These are phyloP conservation scores for Orbilia oligospora DNA, from an alignment of 2,329 filamentous ascomycete species.

Conservation along the genomic window DNA sequence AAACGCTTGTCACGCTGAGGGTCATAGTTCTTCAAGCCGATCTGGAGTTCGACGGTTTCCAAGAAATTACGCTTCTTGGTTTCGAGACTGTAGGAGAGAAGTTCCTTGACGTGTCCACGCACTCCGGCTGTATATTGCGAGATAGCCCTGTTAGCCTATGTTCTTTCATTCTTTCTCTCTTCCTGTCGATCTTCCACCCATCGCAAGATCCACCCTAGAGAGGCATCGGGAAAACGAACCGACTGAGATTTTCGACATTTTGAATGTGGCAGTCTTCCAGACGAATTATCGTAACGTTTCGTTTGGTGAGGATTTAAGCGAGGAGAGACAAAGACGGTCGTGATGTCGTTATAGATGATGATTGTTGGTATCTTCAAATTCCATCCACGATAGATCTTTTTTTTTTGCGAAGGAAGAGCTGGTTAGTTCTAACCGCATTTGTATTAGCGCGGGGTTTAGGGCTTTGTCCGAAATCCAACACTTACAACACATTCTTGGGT, in stretches of 20 bases:
- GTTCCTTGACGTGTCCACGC: conserved; percentile 91
- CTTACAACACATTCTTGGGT: not conserved
- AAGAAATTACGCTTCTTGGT: conserved; percentile 99
- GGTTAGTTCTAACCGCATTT: not conserved
- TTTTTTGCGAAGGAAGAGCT: not conserved
- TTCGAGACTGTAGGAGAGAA: conserved; percentile 94
- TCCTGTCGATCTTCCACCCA: not conserved
- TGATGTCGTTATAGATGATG: conserved; percentile 35
- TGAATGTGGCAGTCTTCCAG: conserved; percentile 68
- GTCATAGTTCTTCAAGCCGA: conserved; percentile 99
- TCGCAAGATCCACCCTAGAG: not conserved
- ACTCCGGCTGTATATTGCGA: conserved; percentile 78
- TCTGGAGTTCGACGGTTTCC: conserved; percentile 91
- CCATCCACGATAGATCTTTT: conserved; percentile 33
- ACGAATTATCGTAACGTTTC: conserved; percentile 63
- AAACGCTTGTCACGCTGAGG: conserved; percentile 99
- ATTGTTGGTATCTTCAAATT: conserved; percentile 16
- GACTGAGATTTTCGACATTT: conserved; percentile 74
- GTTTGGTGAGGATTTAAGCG: conserved; percentile 66
- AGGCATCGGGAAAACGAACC: conserved; percentile 67
- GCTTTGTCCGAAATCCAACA: conserved; percentile 14
- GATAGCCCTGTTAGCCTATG: conserved; percentile 52
- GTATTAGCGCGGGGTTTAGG: conserved; percentile 30
- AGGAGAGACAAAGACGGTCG: conserved; percentile 56
- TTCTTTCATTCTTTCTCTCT: conserved; percentile 1